These are phyloP conservation scores for Skeletonema tropicum DNA, from an alignment of 108 stramenopile genomes.

Conservation along the genomic window DNA sequence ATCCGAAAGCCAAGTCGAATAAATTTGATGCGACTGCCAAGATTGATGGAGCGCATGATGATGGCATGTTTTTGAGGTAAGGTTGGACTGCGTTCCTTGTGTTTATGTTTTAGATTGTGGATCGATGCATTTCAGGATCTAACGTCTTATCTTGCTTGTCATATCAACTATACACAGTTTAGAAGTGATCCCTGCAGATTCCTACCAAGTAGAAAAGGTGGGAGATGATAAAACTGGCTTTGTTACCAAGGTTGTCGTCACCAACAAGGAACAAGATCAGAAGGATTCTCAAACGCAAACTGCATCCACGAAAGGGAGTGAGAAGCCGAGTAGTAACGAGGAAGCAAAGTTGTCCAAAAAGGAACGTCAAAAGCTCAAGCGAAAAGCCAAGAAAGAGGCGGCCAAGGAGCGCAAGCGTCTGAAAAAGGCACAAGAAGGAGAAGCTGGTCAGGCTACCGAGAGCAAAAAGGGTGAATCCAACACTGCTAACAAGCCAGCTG, in stretches of 20 bases:
- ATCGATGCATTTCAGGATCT: too few species aligned
- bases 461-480: neutral
- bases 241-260: conserved; percentile 38
- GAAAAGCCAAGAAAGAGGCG: conserved; percentile 15
- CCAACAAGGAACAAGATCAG: neutral
- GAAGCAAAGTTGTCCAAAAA: conserved; percentile 7
- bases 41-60: conserved; percentile 24
- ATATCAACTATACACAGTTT: conserved; percentile 44
- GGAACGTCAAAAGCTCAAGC: conserved; percentile 21
- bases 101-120: too few species aligned
- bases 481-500: neutral
- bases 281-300: neutral
- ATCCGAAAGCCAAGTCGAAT: conserved; percentile 16
- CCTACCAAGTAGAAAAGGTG: conserved; percentile 52
- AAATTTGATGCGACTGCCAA: neutral
- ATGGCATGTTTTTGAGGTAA: conserved; percentile 28
- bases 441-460: neutral
- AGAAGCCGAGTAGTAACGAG: conserved; percentile 23
- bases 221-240: conserved; percentile 33
- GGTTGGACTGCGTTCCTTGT: neutral
- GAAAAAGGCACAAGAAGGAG: conserved; percentile 11
- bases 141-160: neutral
- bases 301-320: neutral
- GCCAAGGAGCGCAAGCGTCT: conserved; percentile 16
- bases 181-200: conserved; percentile 68